Evolutionary conservation across 2,329 filamentous ascomycete genomes (phyloP).

Genomic region (Fusarium albidum): DNA sequence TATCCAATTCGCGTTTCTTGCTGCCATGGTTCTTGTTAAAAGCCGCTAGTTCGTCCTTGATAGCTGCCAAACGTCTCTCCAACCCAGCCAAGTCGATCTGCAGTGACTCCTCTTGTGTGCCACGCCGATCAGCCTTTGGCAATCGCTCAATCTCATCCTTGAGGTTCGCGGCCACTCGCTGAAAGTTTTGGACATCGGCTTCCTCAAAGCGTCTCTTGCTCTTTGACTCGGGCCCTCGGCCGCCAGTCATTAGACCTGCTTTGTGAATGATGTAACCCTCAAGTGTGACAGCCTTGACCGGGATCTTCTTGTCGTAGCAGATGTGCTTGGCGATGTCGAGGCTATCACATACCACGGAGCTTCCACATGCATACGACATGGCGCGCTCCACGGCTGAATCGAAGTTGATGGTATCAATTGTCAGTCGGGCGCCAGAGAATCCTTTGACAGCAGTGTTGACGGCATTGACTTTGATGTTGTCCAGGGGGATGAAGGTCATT

Average conservation of each 20-base stretch:
- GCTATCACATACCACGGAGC: conserved; percentile 92
- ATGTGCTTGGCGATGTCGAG: conserved; percentile 87
- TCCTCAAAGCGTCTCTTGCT: conserved; percentile 89
- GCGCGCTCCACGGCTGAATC: conserved; percentile 88
- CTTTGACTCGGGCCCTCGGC: conserved; percentile 79
- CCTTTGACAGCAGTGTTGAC: conserved; percentile 92
- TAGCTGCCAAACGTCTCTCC: conserved; percentile 76
- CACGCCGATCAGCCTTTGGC: conserved; percentile 78
- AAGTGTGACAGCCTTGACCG: conserved; percentile 92
- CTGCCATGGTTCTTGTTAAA: conserved; percentile 85
- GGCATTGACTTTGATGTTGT: conserved; percentile 95
- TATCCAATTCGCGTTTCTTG: conserved; percentile 82
- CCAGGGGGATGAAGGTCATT: conserved; percentile 93
- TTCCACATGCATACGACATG: conserved; percentile 94
- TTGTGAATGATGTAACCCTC: conserved; percentile 98
- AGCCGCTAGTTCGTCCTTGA: conserved; percentile 78
- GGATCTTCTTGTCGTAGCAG: conserved; percentile 83
- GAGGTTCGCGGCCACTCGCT: conserved; percentile 77
- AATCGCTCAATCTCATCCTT: conserved; percentile 81
- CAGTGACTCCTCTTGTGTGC: conserved; percentile 80
- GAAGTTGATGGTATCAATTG: conserved; percentile 96
- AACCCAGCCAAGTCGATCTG: conserved; percentile 82
- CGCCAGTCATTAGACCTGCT: conserved; percentile 95
- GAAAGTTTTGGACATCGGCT: conserved; percentile 85
- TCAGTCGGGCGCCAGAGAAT: conserved; percentile 83